Evolutionary conservation across 768 basidiomycete genomes (phyloP).

Genomic region (Russula sp.): DNA sequence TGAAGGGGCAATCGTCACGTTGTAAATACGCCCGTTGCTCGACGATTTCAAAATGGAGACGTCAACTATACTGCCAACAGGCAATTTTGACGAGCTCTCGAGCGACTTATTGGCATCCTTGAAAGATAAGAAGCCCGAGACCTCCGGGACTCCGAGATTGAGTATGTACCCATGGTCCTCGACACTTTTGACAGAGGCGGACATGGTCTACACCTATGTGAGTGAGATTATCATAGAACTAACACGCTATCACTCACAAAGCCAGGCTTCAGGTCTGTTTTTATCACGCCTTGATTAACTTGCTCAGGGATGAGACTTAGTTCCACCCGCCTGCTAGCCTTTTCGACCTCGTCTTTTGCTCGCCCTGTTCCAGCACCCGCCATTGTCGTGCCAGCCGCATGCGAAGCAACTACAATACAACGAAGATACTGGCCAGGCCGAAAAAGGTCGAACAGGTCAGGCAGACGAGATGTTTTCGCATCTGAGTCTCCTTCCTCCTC

Average conservation of each 20-base stretch:
- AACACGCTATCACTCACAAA: conserved; percentile 47
- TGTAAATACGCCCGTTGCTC: conserved; percentile 73
- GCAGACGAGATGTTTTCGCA: conserved; percentile 33
- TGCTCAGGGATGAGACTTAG: conserved; percentile 75
- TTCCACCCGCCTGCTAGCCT: conserved; percentile 72
- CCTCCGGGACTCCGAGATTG: conserved; percentile 70
- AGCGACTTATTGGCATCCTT: conserved; percentile 49
- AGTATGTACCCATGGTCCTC: conserved; percentile 96
- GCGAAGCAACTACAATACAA: conserved; percentile 62
- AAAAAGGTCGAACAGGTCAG: conserved; percentile 73
- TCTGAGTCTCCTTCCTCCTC: conserved; percentile 40
- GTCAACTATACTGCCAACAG: conserved; percentile 60
- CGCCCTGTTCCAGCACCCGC: conserved; percentile 44
- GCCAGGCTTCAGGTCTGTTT: conserved; percentile 65
- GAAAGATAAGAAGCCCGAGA: conserved; percentile 81
- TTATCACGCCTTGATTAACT: conserved; percentile 76
- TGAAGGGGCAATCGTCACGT: conserved; percentile 48
- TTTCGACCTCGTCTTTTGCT: conserved; percentile 58
- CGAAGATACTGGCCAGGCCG: conserved; percentile 80
- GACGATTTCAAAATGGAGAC: conserved; percentile 61
- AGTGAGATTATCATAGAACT: conserved; percentile 5
- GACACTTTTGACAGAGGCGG: conserved; percentile 69
- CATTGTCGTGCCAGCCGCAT: conserved; percentile 59
- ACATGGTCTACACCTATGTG: conserved; percentile 47
- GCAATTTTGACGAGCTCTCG: conserved; percentile 34